Evolutionary conservation across 768 basidiomycete genomes (phyloP), one percentile per base, ranked within the genome.

Genomic region (Suillus placidus): DNA sequence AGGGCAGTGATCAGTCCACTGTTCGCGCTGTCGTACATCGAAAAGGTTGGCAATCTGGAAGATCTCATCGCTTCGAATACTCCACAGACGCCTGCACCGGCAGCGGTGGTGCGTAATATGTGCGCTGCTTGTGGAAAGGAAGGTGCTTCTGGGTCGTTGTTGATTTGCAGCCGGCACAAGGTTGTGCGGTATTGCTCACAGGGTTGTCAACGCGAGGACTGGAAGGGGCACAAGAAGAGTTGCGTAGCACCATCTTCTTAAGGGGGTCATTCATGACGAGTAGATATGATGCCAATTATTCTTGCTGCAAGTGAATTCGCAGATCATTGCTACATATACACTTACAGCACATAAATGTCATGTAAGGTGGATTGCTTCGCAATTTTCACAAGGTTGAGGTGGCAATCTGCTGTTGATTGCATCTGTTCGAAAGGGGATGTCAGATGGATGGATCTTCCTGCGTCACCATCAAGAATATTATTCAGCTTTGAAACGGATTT

Each of bases 1-100:
- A 77, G 87, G 9, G 73, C 81, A 5, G 88, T 86, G 0, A 73
- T 89, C 45, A 77, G 81, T 1, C 87, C 85, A 0, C 73, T 89
- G 10, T 88, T 88, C 62, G 79, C 83, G 0, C 80, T 83, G 20
- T 78, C 85, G 7, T 86, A 82, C 69, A 63, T 86, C 67, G 84
- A 87, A 66, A 71, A 71, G 18, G 69, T 83, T 32, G 75, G 72
- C 6, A 62, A 68, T 20, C 38, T 18, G 34, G 56, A 62, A 5
- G 51, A 5, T 37, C 2, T 20, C 4, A 13, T 34, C 12, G 34
- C 20, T 35, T 20, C 20, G 12, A 56, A n/a, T 13, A 23, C 34
- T 35, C 20, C 34, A 7, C 14, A 8, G 51, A 52, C 4, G 14
- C 49, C n/a, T 7, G 26, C 23, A 14, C 61, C 58, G 18, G 34